phyloP scores from a whole-genome alignment of 495 filamentous ascomycete species.

The Aspergillus taichungensis region DNA sequence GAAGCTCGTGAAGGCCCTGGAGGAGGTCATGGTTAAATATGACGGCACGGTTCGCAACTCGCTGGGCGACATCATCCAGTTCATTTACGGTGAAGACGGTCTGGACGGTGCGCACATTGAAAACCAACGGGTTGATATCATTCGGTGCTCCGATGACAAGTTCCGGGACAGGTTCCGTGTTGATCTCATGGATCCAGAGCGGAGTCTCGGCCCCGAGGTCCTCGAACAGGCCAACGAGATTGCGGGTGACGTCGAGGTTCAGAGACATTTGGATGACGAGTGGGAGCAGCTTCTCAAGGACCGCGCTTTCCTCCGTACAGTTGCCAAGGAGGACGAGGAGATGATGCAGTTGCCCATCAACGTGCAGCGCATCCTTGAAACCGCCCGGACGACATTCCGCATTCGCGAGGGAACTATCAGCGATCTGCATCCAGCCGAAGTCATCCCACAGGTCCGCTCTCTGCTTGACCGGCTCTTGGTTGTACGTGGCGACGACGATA shows the following conservation, averaged over 20 bases:
- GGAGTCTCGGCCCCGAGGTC: conserved; percentile 51
- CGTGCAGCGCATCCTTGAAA: conserved; percentile 80
- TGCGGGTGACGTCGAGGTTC: conserved; percentile 73
- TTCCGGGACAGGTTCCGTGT: conserved; percentile 77
- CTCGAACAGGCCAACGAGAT: conserved; percentile 86
- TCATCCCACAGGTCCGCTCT: conserved; percentile 70
- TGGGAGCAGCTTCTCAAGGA: conserved; percentile 70
- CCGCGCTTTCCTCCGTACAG: conserved; percentile 64
- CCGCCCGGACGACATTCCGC: conserved; percentile 79
- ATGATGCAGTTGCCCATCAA: conserved; percentile 89
- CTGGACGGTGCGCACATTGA: conserved; percentile 87
- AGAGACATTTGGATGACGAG: conserved; percentile 78
- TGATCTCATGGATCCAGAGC: conserved; percentile 87
- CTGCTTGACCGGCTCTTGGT: conserved; percentile 70
- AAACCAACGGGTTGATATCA: conserved; percentile 78
- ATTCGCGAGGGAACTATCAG: conserved; percentile 77
- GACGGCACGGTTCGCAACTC: conserved; percentile 97
- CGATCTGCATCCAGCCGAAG: conserved; percentile 82
- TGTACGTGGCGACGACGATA: conserved; percentile 71
- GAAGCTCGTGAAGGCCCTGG: conserved; percentile 92
- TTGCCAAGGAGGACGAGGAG: conserved; percentile 62
- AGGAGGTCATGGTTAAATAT: conserved; percentile 96
- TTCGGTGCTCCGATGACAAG: conserved; percentile 59
- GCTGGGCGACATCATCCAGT: conserved; percentile 92
- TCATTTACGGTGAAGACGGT: conserved; percentile 96